Conservation (phyloP, 2,329 filamentous ascomycete genomes). For the Simplicillium sp. region DNA sequence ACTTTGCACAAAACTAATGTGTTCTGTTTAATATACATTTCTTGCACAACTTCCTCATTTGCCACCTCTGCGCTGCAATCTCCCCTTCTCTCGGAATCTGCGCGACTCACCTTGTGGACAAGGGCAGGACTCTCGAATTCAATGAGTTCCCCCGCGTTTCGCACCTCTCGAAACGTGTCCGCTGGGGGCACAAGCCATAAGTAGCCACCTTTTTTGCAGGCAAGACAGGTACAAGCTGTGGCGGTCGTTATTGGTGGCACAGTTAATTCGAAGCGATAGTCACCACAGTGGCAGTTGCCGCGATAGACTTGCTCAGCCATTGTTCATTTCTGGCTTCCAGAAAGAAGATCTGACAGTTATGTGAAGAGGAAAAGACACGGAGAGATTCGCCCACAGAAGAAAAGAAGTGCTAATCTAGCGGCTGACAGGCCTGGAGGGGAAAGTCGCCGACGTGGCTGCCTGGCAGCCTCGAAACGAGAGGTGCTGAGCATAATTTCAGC, state of each 20-base stretch:
- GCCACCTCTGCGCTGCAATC: too few species aligned
- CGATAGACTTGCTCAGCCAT: not conserved
- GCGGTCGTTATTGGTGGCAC: constrained; percentile 4
- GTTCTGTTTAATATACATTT: not conserved
- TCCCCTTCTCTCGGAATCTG: too few species aligned
- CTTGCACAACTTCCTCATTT: too few species aligned
- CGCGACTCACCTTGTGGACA: constrained; percentile 9
- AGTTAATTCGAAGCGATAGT: constrained; percentile 14
- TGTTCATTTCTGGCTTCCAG: too few species aligned
- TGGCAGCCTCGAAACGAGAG: too few species aligned
- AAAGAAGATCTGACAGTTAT: too few species aligned
- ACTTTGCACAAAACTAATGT: constrained; percentile 17
- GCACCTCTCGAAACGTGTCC: constrained; percentile 5
- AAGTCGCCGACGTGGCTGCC: too few species aligned
- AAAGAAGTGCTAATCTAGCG: too few species aligned
- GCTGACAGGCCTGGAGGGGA: too few species aligned
- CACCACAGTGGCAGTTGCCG: constrained; percentile 21
- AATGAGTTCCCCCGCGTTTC: constrained; percentile 6
- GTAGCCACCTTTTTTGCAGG: constrained; percentile 18
- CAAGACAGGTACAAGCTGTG: constrained; percentile 12
- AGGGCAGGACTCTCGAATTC: constrained; percentile 3
- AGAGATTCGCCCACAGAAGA: too few species aligned
- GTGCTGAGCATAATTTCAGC: too few species aligned
- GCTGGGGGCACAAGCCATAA: constrained; percentile 12
- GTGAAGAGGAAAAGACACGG: too few species aligned